A percentile compares a stretch with the other conserved stretches of the same genome.
These are phyloP conservation scores for sunflower (Helianthus annuus) DNA, from an alignment of 129 eudicot genomes.

Conservation along the genomic window DNA sequence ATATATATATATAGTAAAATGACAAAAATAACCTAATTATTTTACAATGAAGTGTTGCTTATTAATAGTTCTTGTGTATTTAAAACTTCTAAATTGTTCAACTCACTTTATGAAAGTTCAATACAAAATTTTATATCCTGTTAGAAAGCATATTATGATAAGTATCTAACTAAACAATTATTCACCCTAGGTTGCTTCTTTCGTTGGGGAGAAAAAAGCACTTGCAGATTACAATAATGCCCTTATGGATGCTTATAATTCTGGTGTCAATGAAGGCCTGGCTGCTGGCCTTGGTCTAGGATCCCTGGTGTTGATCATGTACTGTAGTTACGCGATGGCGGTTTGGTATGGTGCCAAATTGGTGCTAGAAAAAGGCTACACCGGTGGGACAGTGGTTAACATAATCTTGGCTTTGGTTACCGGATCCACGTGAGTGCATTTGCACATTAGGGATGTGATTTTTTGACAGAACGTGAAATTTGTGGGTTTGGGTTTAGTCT, in stretches of 20 bases:
- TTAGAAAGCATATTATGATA: no score
- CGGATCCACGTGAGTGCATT: conserved; percentile 65
- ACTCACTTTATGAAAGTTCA: no score
- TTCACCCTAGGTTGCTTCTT: conserved; percentile 65
- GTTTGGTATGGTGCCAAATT: conserved; percentile 65
- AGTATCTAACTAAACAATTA: no score
- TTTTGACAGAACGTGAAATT: no score
- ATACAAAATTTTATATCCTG: no score
- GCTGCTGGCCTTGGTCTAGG: conserved; percentile 73
- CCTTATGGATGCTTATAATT: conserved; percentile 52
- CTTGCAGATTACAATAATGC: conserved; percentile 58
- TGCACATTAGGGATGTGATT: not conserved
- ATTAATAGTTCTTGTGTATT: no score
- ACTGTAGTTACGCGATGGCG: conserved; percentile 60
- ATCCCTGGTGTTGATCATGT: conserved; percentile 40
- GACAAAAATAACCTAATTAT: no score
- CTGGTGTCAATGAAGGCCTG: conserved; percentile 64
- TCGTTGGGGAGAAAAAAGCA: conserved; percentile 74
- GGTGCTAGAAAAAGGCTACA: conserved; percentile 54
- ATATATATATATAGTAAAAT: no score
- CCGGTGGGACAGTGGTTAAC: conserved; percentile 63
- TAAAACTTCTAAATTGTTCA: no score
- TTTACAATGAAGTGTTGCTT: no score
- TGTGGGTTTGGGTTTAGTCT: not conserved
- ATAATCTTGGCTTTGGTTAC: conserved; percentile 64